Conservation (phyloP, 2,329 filamentous ascomycete species). For the Sarocladium kiliense region DNA sequence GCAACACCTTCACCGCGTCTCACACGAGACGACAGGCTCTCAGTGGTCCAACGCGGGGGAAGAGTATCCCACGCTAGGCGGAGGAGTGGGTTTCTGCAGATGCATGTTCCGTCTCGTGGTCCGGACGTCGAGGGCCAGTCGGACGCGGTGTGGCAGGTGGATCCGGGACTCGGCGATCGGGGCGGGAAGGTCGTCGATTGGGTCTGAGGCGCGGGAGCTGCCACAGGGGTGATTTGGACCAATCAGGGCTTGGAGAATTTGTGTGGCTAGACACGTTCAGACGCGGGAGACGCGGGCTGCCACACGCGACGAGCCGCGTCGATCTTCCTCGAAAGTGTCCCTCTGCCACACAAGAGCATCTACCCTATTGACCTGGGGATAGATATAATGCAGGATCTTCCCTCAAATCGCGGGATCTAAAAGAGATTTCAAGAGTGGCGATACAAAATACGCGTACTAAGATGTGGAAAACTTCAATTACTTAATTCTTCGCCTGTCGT, state of each 20-base stretch:
- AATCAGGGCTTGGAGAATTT: background rate
- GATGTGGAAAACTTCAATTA: no score
- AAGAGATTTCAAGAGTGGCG: no score
- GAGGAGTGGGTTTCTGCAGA: background rate
- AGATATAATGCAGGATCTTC: no score
- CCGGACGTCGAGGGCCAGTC: background rate
- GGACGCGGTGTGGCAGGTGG: background rate
- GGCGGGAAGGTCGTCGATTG: constrained; percentile 1
- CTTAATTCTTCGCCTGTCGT: no score
- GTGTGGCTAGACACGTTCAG: constrained; percentile 6
- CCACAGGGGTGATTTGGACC: background rate
- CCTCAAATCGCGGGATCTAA: no score
- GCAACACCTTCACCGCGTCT: constrained; percentile 2
- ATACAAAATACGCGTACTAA: no score
- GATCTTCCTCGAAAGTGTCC: background rate
- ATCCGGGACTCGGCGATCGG: constrained; percentile 1
- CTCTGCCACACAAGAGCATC: background rate
- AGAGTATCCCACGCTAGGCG: background rate
- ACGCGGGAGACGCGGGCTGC: background rate
- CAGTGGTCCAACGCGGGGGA: background rate
- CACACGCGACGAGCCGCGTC: constrained; percentile 5
- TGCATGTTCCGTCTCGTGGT: background rate
- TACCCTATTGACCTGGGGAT: no score
- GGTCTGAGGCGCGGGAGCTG: constrained; percentile 4
- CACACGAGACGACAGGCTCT: constrained; percentile 6